Base-by-base conservation (phyloP, 768 basidiomycete species). In the Kwoniella sp. region DNA sequence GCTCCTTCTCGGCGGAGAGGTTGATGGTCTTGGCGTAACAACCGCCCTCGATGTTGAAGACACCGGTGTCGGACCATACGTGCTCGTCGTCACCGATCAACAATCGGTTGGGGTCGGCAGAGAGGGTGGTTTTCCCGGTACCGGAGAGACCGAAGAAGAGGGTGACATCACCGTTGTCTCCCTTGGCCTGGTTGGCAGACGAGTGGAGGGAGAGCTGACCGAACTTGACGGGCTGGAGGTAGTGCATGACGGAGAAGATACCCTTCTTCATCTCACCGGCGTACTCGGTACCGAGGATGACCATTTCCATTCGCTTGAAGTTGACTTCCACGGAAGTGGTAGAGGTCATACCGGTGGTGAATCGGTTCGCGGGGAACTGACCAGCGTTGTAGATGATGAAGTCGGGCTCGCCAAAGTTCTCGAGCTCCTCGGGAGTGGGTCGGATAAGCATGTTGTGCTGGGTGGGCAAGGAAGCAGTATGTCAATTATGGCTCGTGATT, bases 261-360 rank as follows among this genome's bases (percentile, higher is more conserved):
- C 96, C 96, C 87, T 99, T 99, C 84, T 99, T 99, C 96, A 99
- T 99, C 84, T 99, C 93, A 55, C 93, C 93, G 29, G 93, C 93
- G 77, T 97, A 97, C 79, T 97, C 93, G 26, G 92, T 95, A 59
- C 82, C 95, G 72, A 99, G 91, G 77, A 99, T 98, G 76, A 99
- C 95, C 96, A 99, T 99, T 82, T 99, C 96, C 92, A 93, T 96
- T 44, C 96, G 91, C 85, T 96, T 96, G 83, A 99, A 98, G 86
- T 99, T 99, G 85, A 99, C 92, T 83, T 97, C 95, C 54, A 99
- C 95, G 2, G 94, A 96, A 6, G 96, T 98, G 29, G 93, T 91
- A 10, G 93, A 96, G 66, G 92, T 95, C 96, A 98, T 98, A 82
- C 96, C 96, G 84, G 96, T 92, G 65, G 96, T 99, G 86, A 98